Evolutionary conservation across 495 filamentous ascomycete species (phyloP).

Genomic region (Penicillium lividum): DNA sequence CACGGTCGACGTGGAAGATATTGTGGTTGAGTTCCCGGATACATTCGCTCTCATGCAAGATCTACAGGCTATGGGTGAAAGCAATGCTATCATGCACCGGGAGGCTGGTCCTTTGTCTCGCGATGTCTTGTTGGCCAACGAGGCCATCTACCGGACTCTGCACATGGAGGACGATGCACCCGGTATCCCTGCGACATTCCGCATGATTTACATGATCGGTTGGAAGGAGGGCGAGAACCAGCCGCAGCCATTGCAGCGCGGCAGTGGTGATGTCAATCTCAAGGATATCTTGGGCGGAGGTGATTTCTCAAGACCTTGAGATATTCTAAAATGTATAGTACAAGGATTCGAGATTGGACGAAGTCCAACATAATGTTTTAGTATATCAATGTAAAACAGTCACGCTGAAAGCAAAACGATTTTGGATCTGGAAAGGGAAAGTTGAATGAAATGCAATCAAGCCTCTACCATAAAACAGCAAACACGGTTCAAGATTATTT

Average conservation of each 20-base stretch:
- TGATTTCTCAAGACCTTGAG: slow-evolving; percentile 41
- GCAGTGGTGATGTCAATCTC: slow-evolving; percentile 78
- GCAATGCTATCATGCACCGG: slow-evolving; percentile 79
- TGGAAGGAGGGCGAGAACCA: slow-evolving; percentile 88
- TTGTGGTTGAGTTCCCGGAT: slow-evolving; percentile 93
- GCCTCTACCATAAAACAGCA: slow-evolving; percentile 28
- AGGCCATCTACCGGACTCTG: slow-evolving; percentile 84
- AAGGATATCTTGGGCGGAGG: slow-evolving; percentile 76
- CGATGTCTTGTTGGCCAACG: slow-evolving; percentile 84
- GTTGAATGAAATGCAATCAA: slow-evolving; percentile 29
- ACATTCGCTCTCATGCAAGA: slow-evolving; percentile 90
- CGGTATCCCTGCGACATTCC: slow-evolving; percentile 83
- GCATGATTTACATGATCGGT: slow-evolving; percentile 95
- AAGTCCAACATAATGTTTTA: slow-evolving; percentile 24
- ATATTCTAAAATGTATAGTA: slow-evolving; percentile 16
- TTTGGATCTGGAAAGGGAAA: slow-evolving; percentile 13
- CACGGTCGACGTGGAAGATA: slow-evolving; percentile 96
- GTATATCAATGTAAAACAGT: slow-evolving; percentile 36
- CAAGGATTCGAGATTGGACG: slow-evolving; percentile 8
- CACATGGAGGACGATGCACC: slow-evolving; percentile 71
- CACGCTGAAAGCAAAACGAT: slow-evolving; percentile 30
- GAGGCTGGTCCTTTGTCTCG: slow-evolving; percentile 72
- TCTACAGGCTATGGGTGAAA: slow-evolving; percentile 92
- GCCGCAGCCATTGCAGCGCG: slow-evolving; percentile 73
- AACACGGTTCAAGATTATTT: slow-evolving; percentile 2